phyloP scores from a whole-genome alignment of 1,284 basidiomycete species.

The Trametes pubescens region DNA sequence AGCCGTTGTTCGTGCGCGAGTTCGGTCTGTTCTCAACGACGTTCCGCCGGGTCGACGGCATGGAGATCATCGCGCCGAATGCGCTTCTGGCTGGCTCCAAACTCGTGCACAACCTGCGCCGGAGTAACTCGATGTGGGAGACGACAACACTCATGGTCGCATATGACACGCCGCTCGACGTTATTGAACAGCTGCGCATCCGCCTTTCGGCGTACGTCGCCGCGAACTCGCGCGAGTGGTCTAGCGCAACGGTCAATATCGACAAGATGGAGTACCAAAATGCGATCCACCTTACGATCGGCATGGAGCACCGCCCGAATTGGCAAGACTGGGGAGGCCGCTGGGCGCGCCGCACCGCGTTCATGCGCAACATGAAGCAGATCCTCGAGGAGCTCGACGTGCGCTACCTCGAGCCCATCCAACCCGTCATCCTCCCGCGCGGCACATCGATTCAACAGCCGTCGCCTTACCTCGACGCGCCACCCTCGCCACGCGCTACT shows the following conservation, averaged over 20 bases:
- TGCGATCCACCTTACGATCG: slow-evolving; percentile 70
- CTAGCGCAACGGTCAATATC: slow-evolving; percentile 65
- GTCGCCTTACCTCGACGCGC: slow-evolving; percentile 26
- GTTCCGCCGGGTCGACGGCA: slow-evolving; percentile 81
- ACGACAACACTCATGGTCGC: slow-evolving; percentile 69
- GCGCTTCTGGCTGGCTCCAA: slow-evolving; percentile 77
- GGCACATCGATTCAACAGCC: slow-evolving; percentile 16
- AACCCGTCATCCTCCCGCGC: slow-evolving; percentile 68
- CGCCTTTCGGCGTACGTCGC: slow-evolving; percentile 69
- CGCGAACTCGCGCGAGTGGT: slow-evolving; percentile 81
- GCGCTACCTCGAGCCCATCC: slow-evolving; percentile 73
- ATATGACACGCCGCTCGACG: slow-evolving; percentile 72
- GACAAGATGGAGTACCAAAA: slow-evolving; percentile 84
- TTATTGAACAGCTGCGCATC: slow-evolving; percentile 70
- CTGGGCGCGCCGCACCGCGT: slow-evolving; percentile 73
- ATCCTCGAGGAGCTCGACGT: slow-evolving; percentile 78
- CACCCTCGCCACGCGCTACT: slow-evolving; percentile 24
- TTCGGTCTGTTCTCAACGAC: slow-evolving; percentile 86
- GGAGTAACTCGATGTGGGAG: slow-evolving; percentile 79
- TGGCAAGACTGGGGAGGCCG: slow-evolving; percentile 91
- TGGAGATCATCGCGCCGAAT: slow-evolving; percentile 85
- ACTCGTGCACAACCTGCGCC: slow-evolving; percentile 81
- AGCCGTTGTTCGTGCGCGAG: slow-evolving; percentile 69
- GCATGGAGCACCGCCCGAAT: slow-evolving; percentile 82
- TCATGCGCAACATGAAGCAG: slow-evolving; percentile 77